Percentiles rank a stretch among this genome's conserved stretches.
Evolutionary conservation across 176 grass and related monocot species (phyloP).

Genomic region (Secale cereale): DNA sequence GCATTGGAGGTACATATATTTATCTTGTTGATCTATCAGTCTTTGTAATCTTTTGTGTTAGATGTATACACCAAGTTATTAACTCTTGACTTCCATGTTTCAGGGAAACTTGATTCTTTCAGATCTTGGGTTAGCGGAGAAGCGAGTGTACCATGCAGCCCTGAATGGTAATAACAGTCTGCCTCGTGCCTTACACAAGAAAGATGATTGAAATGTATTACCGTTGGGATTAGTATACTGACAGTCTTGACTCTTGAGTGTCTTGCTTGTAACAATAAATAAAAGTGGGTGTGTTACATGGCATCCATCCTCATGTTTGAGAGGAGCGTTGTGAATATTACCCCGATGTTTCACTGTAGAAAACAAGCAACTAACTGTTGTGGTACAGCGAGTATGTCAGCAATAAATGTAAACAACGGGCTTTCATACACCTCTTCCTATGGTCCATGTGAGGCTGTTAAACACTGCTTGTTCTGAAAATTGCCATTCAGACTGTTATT

Average conservation of each 20-base stretch:
- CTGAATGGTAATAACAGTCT: conserved; percentile 97
- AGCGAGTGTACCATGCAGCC: conserved; percentile 82
- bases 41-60: not conserved
- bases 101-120: conserved; percentile 88
- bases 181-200: conserved; percentile 85
- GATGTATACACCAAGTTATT: not conserved
- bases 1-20: conserved; percentile 60
- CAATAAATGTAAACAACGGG: conserved; percentile 13
- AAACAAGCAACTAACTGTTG: conserved; percentile 21
- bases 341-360: conserved; percentile 37
- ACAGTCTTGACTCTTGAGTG: conserved; percentile 29
- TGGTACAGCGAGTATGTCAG: conserved; percentile 16
- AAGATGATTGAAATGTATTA: conserved; percentile 80
- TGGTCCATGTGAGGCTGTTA: not conserved
- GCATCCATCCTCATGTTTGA: conserved; percentile 17
- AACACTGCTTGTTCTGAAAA: conserved; percentile 28
- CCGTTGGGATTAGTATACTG: conserved; percentile 16
- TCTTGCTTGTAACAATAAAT: conserved; percentile 46
- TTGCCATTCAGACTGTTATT: too few relatives aligned
- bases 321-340: conserved; percentile 29
- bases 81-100: not conserved
- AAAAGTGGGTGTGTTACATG: conserved; percentile 20
- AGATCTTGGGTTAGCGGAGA: conserved; percentile 83
- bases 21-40: not conserved
- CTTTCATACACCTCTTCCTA: not conserved